Conservation (phyloP, 306 rosid genomes). For the Casuarina cunninghamiana region DNA sequence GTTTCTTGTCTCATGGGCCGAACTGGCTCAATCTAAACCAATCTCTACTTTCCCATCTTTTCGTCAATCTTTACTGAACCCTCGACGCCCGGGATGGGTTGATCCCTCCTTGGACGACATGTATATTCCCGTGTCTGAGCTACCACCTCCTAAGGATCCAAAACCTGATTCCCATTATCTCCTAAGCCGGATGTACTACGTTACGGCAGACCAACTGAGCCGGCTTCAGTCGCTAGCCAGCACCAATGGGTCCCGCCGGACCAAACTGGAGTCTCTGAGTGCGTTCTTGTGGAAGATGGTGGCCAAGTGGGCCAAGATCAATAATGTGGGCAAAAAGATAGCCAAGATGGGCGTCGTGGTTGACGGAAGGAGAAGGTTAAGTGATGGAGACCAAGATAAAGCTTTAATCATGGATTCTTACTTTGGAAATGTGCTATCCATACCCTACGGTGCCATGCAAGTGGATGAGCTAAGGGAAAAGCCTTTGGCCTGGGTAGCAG, state of each 20-base stretch:
- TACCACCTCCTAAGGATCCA: slow-evolving; percentile 32
- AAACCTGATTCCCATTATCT: not conserved
- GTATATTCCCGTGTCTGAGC: slow-evolving; percentile 47
- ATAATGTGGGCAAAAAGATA: no score
- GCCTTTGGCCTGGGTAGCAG: slow-evolving; percentile 10
- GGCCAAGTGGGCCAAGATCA: no score
- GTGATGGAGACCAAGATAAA: no score
- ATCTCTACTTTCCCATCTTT: slow-evolving; percentile 37
- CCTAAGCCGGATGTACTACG: no score
- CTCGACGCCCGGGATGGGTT: slow-evolving; percentile 28
- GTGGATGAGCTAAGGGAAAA: slow-evolving; percentile 42
- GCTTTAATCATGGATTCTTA: slow-evolving; percentile 31
- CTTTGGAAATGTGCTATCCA: slow-evolving; percentile 69
- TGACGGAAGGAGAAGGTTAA: no score
- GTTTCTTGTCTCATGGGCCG: slow-evolving; percentile 74
- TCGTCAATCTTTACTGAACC: slow-evolving; percentile 39
- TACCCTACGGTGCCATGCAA: slow-evolving; percentile 45
- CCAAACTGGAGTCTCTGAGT: slow-evolving; percentile 61
- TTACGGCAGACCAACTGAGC: slow-evolving; percentile 22
- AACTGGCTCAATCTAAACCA: slow-evolving; percentile 46
- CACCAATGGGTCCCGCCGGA: slow-evolving; percentile 7
- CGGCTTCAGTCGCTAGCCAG: slow-evolving; percentile 46
- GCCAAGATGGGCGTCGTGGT: no score
- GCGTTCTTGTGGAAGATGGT: slow-evolving; percentile 49
- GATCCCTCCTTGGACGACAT: slow-evolving; percentile 10